Percentiles rank a stretch among this genome's conserved stretches.
Evolutionary conservation across 352 stramenopile species (phyloP).

Genomic region (Phytophthora palmivora): DNA sequence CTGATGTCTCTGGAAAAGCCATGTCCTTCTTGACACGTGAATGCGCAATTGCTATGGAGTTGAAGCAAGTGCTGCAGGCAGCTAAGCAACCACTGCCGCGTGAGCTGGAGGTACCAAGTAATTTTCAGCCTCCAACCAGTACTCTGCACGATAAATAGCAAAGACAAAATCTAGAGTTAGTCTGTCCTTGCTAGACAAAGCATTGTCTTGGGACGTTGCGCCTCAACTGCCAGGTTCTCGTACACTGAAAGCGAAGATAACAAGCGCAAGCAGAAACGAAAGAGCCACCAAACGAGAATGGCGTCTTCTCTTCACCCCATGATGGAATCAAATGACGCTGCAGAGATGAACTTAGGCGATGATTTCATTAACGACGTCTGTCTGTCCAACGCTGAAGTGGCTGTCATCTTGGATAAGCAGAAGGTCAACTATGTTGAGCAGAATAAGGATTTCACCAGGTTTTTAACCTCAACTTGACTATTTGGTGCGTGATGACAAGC

Average conservation of each 20-base stretch:
- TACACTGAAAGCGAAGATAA: background rate
- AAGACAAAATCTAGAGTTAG: background rate
- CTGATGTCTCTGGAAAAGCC: constrained; percentile 36
- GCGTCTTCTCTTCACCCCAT: constrained; percentile 70
- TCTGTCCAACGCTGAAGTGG: constrained; percentile 86
- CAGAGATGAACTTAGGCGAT: constrained; percentile 81
- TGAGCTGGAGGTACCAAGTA: constrained; percentile 52
- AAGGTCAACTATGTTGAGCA: constrained; percentile 88
- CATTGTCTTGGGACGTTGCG: constrained; percentile 18
- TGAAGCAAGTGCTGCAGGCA: constrained; percentile 56
- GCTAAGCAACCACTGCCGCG: constrained; percentile 51
- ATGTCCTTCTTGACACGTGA: constrained; percentile 67
- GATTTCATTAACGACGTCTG: constrained; percentile 86
- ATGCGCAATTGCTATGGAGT: constrained; percentile 57
- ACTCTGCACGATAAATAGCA: constrained; percentile 3
- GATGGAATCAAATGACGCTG: constrained; percentile 84
- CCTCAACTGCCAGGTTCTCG: constrained; percentile 9
- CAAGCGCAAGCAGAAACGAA: background rate
- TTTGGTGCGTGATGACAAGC: background rate
- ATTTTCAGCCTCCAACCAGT: constrained; percentile 34
- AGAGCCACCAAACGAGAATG: constrained; percentile 32
- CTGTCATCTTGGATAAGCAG: constrained; percentile 88
- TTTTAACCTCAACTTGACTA: background rate
- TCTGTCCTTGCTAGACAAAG: background rate
- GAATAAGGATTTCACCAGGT: constrained; percentile 83